Evolutionary conservation across 2,329 filamentous ascomycete genomes (phyloP).

Genomic region (Dactylellina cionopaga): DNA sequence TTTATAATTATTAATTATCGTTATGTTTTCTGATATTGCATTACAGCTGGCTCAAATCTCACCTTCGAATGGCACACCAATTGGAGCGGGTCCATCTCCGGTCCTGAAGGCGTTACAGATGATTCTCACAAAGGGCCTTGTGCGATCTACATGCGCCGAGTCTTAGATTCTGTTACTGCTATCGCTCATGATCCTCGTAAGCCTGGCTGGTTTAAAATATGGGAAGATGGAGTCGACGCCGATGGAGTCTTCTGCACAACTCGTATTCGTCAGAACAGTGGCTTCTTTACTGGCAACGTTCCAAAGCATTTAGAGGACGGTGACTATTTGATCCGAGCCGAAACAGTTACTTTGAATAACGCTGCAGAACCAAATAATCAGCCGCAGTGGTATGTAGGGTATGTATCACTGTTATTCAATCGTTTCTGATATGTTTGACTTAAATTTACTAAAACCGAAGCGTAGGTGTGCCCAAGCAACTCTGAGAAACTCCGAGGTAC

Average conservation of each 20-base stretch:
- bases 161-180: constrained; percentile 16
- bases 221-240: constrained; percentile 33
- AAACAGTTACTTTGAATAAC: constrained; percentile 40
- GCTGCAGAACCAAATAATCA: constrained; percentile 25
- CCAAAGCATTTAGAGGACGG: constrained; percentile 44
- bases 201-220: constrained; percentile 46
- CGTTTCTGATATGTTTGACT: neutral
- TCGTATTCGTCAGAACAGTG: constrained; percentile 31
- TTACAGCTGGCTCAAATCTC: constrained; percentile 28
- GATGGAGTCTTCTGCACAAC: constrained; percentile 43
- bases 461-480: constrained; percentile 43
- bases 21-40: neutral
- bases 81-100: constrained; percentile 18
- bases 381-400: constrained; percentile 48
- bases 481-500: constrained; percentile 20
- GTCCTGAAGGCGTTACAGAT: constrained; percentile 39
- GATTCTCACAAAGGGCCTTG: constrained; percentile 40
- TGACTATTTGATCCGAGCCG: constrained; percentile 47
- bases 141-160: constrained; percentile 44
- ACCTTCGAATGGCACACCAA: constrained; percentile 49
- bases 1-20: neutral
- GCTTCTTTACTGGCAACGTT: constrained; percentile 18
- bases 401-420: neutral
- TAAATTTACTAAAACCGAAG: neutral
- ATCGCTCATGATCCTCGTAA: constrained; percentile 5